These are phyloP conservation scores for Mycena maculata DNA, from an alignment of 768 basidiomycete genomes.

Conservation along the genomic window DNA sequence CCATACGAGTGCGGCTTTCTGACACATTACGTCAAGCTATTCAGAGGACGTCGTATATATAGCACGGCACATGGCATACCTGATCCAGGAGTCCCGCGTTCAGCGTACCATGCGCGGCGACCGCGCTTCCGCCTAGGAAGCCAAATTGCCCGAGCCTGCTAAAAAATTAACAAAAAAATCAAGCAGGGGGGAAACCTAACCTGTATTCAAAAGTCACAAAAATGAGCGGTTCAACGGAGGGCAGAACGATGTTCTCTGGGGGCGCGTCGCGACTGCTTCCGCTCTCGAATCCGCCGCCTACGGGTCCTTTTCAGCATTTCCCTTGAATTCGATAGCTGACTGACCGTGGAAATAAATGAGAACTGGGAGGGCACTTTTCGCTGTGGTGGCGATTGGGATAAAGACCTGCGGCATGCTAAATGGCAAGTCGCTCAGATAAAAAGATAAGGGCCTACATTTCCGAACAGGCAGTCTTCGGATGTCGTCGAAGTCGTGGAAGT, in stretches of 20 bases:
- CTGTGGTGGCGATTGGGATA: slow-evolving; percentile 27
- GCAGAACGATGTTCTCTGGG: slow-evolving; percentile 47
- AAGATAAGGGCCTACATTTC: slow-evolving; percentile 45
- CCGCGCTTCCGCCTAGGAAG: slow-evolving; percentile 44
- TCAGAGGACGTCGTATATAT: neutral
- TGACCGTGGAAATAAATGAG: slow-evolving; percentile 57
- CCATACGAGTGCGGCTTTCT: slow-evolving; percentile 53
- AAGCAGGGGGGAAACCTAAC: too few species aligned
- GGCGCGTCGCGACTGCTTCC: slow-evolving; percentile 47
- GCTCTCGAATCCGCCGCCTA: slow-evolving; percentile 57
- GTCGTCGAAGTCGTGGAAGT: slow-evolving; percentile 41
- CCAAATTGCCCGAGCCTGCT: neutral
- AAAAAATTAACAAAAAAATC: too few species aligned
- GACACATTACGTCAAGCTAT: neutral
- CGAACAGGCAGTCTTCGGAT: slow-evolving; percentile 58
- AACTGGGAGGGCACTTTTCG: slow-evolving; percentile 39
- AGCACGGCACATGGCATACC: slow-evolving; percentile 1
- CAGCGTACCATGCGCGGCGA: slow-evolving; percentile 44
- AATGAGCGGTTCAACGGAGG: slow-evolving; percentile 48
- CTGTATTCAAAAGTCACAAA: slow-evolving; percentile 58
- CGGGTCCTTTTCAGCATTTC: neutral
- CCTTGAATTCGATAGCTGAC: neutral
- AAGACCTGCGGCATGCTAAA: slow-evolving; percentile 24
- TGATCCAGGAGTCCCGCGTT: slow-evolving; percentile 53
- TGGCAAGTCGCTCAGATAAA: neutral